These are phyloP conservation scores for Boletus sp. DNA, from an alignment of 1,284 basidiomycete species.

Conservation along the genomic window DNA sequence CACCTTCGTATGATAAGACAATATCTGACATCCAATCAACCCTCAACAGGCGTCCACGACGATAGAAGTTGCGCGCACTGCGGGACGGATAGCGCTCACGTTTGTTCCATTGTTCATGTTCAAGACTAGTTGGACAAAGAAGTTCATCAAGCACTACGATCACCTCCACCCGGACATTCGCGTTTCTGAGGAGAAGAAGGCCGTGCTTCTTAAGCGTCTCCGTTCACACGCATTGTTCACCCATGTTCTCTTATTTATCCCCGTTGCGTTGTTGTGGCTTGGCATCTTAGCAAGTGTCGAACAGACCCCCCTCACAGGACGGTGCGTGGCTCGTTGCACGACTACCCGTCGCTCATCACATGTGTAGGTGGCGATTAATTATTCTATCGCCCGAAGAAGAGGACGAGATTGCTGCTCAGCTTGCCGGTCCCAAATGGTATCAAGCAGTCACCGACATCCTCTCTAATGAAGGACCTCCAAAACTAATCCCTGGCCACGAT, in stretches of 20 bases:
- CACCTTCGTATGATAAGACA: background rate
- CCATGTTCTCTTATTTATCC: conserved; percentile 61
- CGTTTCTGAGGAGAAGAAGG: conserved; percentile 49
- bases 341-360: conserved; percentile 3
- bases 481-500: conserved; percentile 63
- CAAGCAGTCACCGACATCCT: conserved; percentile 76
- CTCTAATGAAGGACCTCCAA: conserved; percentile 59
- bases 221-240: conserved; percentile 48
- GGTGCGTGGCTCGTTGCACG: conserved; percentile 42
- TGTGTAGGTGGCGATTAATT: conserved; percentile 73
- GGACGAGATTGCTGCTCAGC: conserved; percentile 72
- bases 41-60: conserved; percentile 47
- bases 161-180: conserved; percentile 45
- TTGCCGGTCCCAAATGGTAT: conserved; percentile 83
- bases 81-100: conserved; percentile 65
- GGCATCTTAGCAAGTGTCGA: conserved; percentile 78
- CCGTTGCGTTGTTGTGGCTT: conserved; percentile 65
- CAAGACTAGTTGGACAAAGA: conserved; percentile 49
- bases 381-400: conserved; percentile 88
- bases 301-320: conserved; percentile 78
- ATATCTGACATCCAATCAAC: background rate
- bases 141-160: conserved; percentile 49
- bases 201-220: conserved; percentile 44
- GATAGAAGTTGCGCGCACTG: conserved; percentile 60
- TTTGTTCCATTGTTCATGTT: conserved; percentile 64